These are phyloP conservation scores for Chlorella sp. DNA, from an alignment of 139 green algal genomes.

Conservation along the genomic window DNA sequence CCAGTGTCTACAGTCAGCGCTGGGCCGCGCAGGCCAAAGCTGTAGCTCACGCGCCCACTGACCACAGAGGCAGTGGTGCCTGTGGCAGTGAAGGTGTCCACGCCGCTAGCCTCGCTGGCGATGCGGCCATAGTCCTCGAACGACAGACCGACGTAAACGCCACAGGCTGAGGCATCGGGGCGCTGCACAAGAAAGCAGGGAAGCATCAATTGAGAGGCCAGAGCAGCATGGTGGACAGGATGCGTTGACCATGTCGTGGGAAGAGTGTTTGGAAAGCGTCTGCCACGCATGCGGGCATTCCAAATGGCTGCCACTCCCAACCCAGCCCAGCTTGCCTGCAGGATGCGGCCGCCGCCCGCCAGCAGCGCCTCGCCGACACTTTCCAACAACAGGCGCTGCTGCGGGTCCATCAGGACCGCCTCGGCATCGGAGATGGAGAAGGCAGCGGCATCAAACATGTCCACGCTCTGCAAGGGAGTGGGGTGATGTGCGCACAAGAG, in stretches of 20 bases:
- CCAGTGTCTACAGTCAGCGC: slow-evolving; percentile 66
- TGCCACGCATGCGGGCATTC: not conserved
- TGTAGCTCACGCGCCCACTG: slow-evolving; percentile 66
- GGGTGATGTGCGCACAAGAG: too few species aligned
- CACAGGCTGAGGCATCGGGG: slow-evolving; percentile 23
- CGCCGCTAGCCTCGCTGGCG: slow-evolving; percentile 6
- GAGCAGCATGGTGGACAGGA: too few species aligned
- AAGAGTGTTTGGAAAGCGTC: too few species aligned
- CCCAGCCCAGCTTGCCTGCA: slow-evolving; percentile 1
- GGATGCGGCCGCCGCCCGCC: not conserved
- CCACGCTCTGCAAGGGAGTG: slow-evolving; percentile 76
- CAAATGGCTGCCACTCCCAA: too few species aligned
- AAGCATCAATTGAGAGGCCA: too few species aligned
- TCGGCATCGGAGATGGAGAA: slow-evolving; percentile 68
- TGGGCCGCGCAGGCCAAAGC: slow-evolving; percentile 61
- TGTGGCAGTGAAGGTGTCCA: slow-evolving; percentile 55
- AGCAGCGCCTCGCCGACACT: slow-evolving; percentile 46
- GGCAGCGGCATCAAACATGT: slow-evolving; percentile 61
- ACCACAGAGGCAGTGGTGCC: slow-evolving; percentile 52
- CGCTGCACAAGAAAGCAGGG: slow-evolving; percentile 1
- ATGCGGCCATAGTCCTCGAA: slow-evolving; percentile 78
- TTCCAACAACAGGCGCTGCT: slow-evolving; percentile 83
- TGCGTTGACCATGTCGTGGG: too few species aligned
- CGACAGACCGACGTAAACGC: slow-evolving; percentile 80
- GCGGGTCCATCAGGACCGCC: slow-evolving; percentile 79